Base-by-base conservation (phyloP, 495 filamentous ascomycete genomes). In the Xylaria scruposa region DNA sequence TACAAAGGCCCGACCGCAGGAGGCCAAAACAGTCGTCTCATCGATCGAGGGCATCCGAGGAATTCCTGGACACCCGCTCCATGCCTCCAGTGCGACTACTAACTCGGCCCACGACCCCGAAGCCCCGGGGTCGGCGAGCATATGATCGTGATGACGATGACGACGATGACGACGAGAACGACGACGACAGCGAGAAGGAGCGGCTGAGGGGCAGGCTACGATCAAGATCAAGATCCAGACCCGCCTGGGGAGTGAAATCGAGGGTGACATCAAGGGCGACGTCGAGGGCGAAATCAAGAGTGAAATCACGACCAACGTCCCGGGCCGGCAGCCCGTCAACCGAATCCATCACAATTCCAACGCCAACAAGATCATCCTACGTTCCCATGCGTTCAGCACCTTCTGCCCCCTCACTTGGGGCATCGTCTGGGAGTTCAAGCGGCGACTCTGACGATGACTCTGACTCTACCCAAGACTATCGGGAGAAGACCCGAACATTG, bases 401-500 rank as follows among this genome's bases (percentile, higher is more conserved):
- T 19, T 85, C 81, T 56, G 80, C 75, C 56, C 78, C 77, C 56
- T 82, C 80, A 3, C 79, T 78, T 36, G 74, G 77, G 64, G 78
- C 81, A 38, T 81, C 81, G 1, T 78, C 79, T 40, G 78, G 74
- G 67, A 80, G 79, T 60, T 83, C 83, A 3, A 76, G 78, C n/a
- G 78, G 76, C 62, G 81, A 83, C 46, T 79, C 81, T 8, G 82
- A 77, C 62, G 80, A 77, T 70, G 80, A 79, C 21, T 78, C 83
- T 29, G 68, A 72, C 26, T 81, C 79, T 58, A 81, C 79, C 19
- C 74, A 78, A 26, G 82, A 83, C 17, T 80, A 82, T 33, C 76
- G 75, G 58, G 62, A 15, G 56, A 72, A 70, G 49, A 71, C 74
- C 44, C 74, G 70, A 49, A 56, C 70, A 46, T 74, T 73, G 53